A percentile compares a stretch with the other conserved stretches of the same genome.
These are phyloP conservation scores for Hansenula lynferdii DNA, from an alignment of 1,139 yeast genomes.

Conservation along the genomic window DNA sequence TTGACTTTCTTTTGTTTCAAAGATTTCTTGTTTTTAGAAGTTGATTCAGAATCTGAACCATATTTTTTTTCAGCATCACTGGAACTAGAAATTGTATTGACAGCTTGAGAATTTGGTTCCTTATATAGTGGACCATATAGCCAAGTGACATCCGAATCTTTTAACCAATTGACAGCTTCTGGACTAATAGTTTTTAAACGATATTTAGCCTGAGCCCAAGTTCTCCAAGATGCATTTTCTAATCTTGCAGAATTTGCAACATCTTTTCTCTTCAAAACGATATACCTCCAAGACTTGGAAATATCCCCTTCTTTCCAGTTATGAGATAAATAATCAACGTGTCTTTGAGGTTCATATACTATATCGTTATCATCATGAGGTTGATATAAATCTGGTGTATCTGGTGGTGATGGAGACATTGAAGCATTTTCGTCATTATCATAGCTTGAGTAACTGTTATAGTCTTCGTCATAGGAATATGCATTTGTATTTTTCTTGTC, in stretches of 20 bases:
- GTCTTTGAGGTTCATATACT: constrained; percentile 75
- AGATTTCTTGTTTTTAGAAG: constrained; percentile 21
- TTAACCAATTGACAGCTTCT: constrained; percentile 72
- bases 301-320: constrained; percentile 95
- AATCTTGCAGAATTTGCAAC: constrained; percentile 61
- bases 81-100: constrained; percentile 19
- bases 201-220: constrained; percentile 77
- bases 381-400: constrained; percentile 29
- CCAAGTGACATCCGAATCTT: constrained; percentile 78
- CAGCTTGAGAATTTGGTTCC: constrained; percentile 38
- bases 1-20: constrained; percentile 16
- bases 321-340: constrained; percentile 92
- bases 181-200: constrained; percentile 67
- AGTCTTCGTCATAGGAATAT: constrained; percentile 16
- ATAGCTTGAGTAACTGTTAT: constrained; percentile 11
- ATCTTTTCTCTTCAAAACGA: constrained; percentile 73
- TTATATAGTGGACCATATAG: constrained; percentile 63
- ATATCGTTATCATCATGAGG: constrained; percentile 88
- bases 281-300: constrained; percentile 92
- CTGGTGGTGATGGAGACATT: constrained; percentile 26
- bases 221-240: constrained; percentile 83
- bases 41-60: constrained; percentile 39
- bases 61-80: constrained; percentile 21
- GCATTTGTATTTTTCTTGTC: constrained; percentile 10
- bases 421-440: constrained; percentile 19